Evolutionary conservation across 139 green algal genomes (phyloP).

Genomic region (Chlamydomonas eustigma): DNA sequence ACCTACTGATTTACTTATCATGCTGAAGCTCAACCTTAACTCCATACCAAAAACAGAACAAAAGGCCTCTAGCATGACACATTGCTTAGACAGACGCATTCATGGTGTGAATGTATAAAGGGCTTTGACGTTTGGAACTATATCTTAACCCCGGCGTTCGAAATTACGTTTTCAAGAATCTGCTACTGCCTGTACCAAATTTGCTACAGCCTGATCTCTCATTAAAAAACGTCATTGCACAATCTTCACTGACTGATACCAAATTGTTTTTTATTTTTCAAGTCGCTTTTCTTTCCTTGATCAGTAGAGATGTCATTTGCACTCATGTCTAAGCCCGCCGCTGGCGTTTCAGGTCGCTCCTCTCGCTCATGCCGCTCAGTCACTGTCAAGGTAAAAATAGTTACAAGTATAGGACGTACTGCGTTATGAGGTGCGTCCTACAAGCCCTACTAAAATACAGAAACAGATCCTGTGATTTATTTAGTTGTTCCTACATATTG

Average conservation of each 20-base stretch:
- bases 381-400: neutral
- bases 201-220: neutral
- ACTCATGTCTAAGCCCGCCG: neutral
- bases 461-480: neutral
- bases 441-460: neutral
- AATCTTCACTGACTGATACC: neutral
- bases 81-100: too few relatives aligned
- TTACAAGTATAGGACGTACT: neutral
- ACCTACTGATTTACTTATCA: too few relatives aligned
- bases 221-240: neutral
- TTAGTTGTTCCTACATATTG: neutral
- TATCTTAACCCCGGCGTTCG: neutral
- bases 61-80: too few relatives aligned
- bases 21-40: too few relatives aligned
- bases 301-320: neutral
- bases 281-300: neutral
- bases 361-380: neutral
- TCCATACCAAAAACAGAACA: too few relatives aligned
- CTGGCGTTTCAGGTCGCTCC: neutral
- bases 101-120: too few relatives aligned
- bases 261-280: neutral
- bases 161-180: neutral
- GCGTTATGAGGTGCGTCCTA: neutral
- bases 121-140: too few relatives aligned
- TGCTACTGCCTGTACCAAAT: neutral